A percentile compares a stretch with the other conserved stretches of the same genome.
Conservation (phyloP, 2,329 filamentous ascomycete species). For the Cadophora sp. region DNA sequence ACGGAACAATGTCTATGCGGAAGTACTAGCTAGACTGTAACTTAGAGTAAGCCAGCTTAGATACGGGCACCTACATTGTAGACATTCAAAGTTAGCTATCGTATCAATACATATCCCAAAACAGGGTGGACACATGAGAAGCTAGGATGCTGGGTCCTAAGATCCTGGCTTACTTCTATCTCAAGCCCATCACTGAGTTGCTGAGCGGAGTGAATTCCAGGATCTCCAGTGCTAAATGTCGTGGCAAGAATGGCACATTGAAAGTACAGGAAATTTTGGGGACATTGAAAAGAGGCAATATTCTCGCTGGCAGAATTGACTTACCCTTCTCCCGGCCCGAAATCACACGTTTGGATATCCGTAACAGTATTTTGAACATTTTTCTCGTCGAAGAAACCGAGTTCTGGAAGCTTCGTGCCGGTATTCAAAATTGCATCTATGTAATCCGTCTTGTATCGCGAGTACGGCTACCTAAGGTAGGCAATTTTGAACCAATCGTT, state of each 20-base stretch:
- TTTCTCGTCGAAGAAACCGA: not conserved
- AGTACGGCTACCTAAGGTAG: not conserved
- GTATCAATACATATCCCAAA: not conserved
- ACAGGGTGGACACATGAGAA: no score
- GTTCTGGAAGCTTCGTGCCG: not conserved
- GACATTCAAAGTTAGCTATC: not conserved
- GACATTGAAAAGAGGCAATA: not conserved
- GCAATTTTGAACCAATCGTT: not conserved
- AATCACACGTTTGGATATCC: not conserved
- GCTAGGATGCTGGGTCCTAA: no score
- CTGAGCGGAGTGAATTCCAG: no score
- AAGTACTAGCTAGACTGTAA: not conserved
- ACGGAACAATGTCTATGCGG: conserved; percentile 2
- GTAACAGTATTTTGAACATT: not conserved
- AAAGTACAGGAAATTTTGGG: no score
- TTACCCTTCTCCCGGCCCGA: not conserved
- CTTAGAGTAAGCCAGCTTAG: not conserved
- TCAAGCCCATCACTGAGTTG: no score
- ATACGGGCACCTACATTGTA: not conserved
- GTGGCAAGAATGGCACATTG: no score
- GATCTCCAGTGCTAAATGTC: no score
- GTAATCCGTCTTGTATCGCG: conserved; percentile 1
- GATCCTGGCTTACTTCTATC: no score
- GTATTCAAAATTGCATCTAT: not conserved
- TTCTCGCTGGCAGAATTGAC: not conserved